Base-by-base conservation (phyloP, 305 asterid species). In the Solanum chacoense region DNA sequence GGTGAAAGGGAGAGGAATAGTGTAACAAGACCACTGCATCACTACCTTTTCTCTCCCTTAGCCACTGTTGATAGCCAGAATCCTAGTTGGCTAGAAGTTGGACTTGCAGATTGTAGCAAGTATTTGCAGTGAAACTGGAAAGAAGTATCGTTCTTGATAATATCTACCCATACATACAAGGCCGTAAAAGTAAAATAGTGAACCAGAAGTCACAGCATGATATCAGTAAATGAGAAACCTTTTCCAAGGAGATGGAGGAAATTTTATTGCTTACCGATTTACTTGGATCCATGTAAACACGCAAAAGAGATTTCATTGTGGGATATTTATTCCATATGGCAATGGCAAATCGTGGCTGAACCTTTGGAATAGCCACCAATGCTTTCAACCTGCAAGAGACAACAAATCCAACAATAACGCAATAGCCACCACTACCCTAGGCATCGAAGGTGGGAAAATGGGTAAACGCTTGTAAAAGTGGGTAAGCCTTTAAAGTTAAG, bases 321-420 rank as follows among this genome's bases (percentile, higher is more conserved):
- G 99, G 98, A 92, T 94, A 96, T 90, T 94, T 95, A 95, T 96
- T 96, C 96, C 98, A 92, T 90, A 97, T 95, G 86, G 99, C 95
- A 50, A 97, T 90, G 77, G 99, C 98, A 89, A 92, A 94, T 89
- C 98, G 95, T 35, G 99, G 99, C 89, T 97, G 99, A 89, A 96
- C 98, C 94, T 97, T 97, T 29, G 99, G 99, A 69, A 97, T 94
- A 77, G 98, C 96, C 86, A 97, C 90, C 89, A 96, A 92, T 36
- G 96, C 97, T 92, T 96, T 97, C 88, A 96, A 91, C 99, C 99
- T 97, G 93, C 91, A 93, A 35, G 86, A 90, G 55, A 7, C 55
- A 75, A 86, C 91, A 63, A 38, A 50, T 85, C 45, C 38, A 84
- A 55, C 1, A 84, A 32, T 55, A 22, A 55, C 6, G 20, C 45